Base-by-base conservation (phyloP, 2,329 filamentous ascomycete genomes). In the Monascus ruber region DNA sequence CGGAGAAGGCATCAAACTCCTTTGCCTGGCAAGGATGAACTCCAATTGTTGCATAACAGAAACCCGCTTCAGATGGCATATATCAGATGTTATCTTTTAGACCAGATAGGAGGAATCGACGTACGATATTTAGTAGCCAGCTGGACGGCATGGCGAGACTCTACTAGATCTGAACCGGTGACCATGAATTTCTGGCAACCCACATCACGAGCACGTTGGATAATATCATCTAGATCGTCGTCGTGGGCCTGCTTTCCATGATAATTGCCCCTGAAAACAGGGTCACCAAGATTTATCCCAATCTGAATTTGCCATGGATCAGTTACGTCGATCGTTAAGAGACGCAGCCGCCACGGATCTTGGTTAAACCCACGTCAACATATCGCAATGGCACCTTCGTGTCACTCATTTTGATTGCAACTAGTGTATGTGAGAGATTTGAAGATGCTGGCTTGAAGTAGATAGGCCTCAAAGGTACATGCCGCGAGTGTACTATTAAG, bases 271-370 rank as follows among this genome's bases (percentile, higher is more conserved):
- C 77, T 76, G 62, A 89, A 98, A 43, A 95, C 85, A 38, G 85
- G 84, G 56, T 98, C 91, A 38, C 88, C 84, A 40, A 98, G 75
- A 62, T 98, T 98, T 71, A 98, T 95, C 42, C 89, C 91, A 55
- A 98, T 76, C 76, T 82, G 50, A 31, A 46, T 38, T 27, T 25
- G 8, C 26, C 34, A 6, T 6, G 10, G n/a, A 34, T 43, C 9
- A 28, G 29, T 25, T 10, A 34, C 33, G 24, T 37, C 32, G 42
- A 33, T 33, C 6, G 8, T 27, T 31, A 8, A 31, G 28, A 31
- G 17, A 7, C 28, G 28, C 7, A 31, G 7, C 29, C 7, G 29
- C 29, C n/a, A n/a, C 29, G 3, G 29, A 31, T 7, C 29, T 31
- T 17, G 17, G 26, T 24, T 17, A 34, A 38, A 62, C 66, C 35